phyloP scores from a whole-genome alignment of 345 rosid species.

The Kandelia obovata region DNA sequence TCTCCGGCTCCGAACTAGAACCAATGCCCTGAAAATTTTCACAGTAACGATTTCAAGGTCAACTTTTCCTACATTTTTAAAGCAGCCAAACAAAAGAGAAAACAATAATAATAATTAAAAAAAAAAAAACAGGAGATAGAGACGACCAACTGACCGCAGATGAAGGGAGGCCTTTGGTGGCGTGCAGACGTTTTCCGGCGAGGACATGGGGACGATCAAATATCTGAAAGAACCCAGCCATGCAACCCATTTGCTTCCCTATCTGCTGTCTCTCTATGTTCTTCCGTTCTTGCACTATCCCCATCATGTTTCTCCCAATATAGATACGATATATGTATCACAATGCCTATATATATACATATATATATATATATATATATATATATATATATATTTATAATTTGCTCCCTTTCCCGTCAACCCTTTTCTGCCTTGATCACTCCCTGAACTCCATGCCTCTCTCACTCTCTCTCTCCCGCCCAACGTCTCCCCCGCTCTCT shows the following conservation, averaged over 20 bases:
- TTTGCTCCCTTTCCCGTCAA: too few relatives aligned
- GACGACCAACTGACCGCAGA: slow-evolving; percentile 23
- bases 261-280: slow-evolving; percentile 5
- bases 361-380: too few relatives aligned
- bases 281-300: slow-evolving; percentile 47
- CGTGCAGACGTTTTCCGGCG: slow-evolving; percentile 59
- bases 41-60: too few relatives aligned
- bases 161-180: slow-evolving; percentile 61
- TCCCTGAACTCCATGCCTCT: too few relatives aligned
- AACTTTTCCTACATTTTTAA: too few relatives aligned
- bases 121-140: background rate
- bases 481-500: slow-evolving; percentile 21
- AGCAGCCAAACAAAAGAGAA: background rate
- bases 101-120: background rate
- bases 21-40: slow-evolving; percentile 4
- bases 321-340: background rate
- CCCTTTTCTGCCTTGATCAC: too few relatives aligned
- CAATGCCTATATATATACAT: too few relatives aligned
- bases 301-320: slow-evolving; percentile 29
- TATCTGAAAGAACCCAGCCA: slow-evolving; percentile 95
- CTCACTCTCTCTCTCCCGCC: slow-evolving; percentile 4
- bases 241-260: slow-evolving; percentile 87
- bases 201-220: slow-evolving; percentile 77
- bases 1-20: slow-evolving; percentile 33
- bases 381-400: too few relatives aligned